A percentile compares a stretch with the other conserved stretches of the same genome.
These are phyloP conservation scores for Pseudevernia furfuracea DNA, from an alignment of 495 filamentous ascomycete species.

Conservation along the genomic window DNA sequence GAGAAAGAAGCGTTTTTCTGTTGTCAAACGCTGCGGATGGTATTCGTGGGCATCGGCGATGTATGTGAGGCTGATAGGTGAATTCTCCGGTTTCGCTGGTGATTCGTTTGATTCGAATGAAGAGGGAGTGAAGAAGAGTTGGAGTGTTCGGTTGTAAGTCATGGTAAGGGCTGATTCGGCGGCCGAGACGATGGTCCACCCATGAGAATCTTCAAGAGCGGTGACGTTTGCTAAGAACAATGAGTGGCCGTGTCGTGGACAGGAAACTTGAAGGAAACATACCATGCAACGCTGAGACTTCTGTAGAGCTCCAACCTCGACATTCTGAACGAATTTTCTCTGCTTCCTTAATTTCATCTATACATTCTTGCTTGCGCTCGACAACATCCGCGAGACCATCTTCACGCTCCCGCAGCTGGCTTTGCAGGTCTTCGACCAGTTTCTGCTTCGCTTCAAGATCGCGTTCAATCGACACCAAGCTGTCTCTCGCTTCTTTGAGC, in stretches of 20 bases:
- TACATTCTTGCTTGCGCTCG: constrained; percentile 58
- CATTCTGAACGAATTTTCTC: constrained; percentile 80
- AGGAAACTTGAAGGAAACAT: constrained; percentile 25
- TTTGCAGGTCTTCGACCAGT: constrained; percentile 55
- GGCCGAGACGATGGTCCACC: constrained; percentile 70
- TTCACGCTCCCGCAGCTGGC: constrained; percentile 55
- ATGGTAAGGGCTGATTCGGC: constrained; percentile 57
- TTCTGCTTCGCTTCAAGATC: constrained; percentile 61
- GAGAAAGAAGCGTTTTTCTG: constrained; percentile 64
- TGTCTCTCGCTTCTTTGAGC: constrained; percentile 56
- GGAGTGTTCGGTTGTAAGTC: constrained; percentile 68
- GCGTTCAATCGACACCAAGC: constrained; percentile 54
- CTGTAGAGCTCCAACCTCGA: constrained; percentile 75
- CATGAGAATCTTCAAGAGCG: constrained; percentile 57
- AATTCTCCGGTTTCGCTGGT: constrained; percentile 29
- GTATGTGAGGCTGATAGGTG: constrained; percentile 41
- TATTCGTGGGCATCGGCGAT: constrained; percentile 37
- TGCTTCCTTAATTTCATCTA: constrained; percentile 70
- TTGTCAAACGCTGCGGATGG: constrained; percentile 33
- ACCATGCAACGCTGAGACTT: constrained; percentile 70
- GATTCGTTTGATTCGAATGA: constrained; percentile 41
- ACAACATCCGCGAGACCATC: constrained; percentile 49
- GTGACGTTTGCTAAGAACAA: constrained; percentile 52
- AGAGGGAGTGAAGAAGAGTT: constrained; percentile 64
- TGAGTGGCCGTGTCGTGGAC: constrained; percentile 7